Evolutionary conservation across 306 rosid genomes (phyloP).

Genomic region (Inga laurina): DNA sequence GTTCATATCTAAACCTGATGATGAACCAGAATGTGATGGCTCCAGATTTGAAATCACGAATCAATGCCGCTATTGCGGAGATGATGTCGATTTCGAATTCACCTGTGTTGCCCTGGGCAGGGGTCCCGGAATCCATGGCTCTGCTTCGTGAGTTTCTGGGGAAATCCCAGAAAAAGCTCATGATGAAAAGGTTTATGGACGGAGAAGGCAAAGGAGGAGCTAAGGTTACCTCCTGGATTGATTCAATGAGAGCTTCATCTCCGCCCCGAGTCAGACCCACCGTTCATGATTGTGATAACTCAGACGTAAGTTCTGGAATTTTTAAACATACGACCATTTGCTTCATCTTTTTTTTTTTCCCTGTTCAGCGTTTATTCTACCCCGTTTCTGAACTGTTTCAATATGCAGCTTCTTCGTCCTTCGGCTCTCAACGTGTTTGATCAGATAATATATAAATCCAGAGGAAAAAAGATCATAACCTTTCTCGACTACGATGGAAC

Average conservation of each 20-base stretch:
- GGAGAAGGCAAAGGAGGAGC: conserved; percentile 43
- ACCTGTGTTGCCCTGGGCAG: conserved; percentile 33
- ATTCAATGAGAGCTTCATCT: conserved; percentile 89
- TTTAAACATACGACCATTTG: conserved; percentile 42
- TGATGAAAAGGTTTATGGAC: conserved; percentile 48
- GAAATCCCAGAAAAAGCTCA: conserved; percentile 46
- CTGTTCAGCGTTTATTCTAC: background rate
- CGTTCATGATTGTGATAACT: conserved; percentile 36
- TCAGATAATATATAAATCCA: conserved; percentile 50
- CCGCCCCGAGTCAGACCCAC: conserved; percentile 59
- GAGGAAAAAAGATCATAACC: conserved; percentile 72
- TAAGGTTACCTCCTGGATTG: conserved; percentile 67
- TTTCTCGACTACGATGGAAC: conserved; percentile 97
- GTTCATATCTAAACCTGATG: conserved; percentile 40
- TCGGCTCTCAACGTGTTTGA: conserved; percentile 75
- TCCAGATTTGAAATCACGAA: conserved; percentile 45
- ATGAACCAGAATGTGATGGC: conserved; percentile 67
- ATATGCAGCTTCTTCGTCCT: conserved; percentile 63
- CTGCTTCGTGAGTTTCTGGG: conserved; percentile 44
- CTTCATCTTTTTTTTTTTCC: background rate
- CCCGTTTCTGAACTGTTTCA: background rate
- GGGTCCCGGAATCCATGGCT: conserved; percentile 38
- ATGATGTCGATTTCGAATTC: conserved; percentile 42
- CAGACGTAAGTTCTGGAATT: conserved; percentile 54
- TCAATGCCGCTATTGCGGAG: conserved; percentile 44